Conservation (phyloP, 257 asterid genomes). For the Parsonsia alboflavescens region DNA sequence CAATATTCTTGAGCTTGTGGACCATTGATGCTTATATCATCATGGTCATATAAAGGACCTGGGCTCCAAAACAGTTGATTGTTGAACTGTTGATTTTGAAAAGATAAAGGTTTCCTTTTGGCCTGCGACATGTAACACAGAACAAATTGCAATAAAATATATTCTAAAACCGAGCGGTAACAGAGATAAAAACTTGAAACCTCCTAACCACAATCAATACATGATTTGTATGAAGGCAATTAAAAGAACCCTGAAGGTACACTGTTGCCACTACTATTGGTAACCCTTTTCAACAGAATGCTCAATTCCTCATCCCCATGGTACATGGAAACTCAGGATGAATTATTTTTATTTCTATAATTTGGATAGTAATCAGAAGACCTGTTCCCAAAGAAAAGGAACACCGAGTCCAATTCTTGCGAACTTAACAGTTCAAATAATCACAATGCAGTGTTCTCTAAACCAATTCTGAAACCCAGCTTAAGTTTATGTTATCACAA, state of each 20-base stretch:
- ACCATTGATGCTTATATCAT: conserved; percentile 30
- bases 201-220: neutral
- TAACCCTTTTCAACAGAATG: neutral
- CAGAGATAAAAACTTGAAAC: neutral
- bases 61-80: conserved; percentile 54
- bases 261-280: neutral
- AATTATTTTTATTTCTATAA: neutral
- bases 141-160: neutral
- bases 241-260: neutral
- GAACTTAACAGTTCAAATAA: neutral
- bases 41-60: conserved; percentile 44
- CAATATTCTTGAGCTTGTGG: conserved; percentile 35
- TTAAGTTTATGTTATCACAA: neutral
- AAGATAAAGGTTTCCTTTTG: conserved; percentile 59
- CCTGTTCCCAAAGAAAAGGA: neutral
- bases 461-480: neutral
- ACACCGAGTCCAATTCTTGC: neutral
- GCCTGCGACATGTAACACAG: conserved; percentile 46
- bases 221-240: neutral
- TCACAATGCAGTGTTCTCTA: neutral
- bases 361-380: neutral
- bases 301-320: neutral
- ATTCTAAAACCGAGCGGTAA: neutral
- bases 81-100: conserved; percentile 44
- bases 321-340: neutral